A percentile compares a stretch with the other conserved stretches of the same genome.
Evolutionary conservation across 148 eudicot species (phyloP).

Genomic region (Talinum fruticosum): DNA sequence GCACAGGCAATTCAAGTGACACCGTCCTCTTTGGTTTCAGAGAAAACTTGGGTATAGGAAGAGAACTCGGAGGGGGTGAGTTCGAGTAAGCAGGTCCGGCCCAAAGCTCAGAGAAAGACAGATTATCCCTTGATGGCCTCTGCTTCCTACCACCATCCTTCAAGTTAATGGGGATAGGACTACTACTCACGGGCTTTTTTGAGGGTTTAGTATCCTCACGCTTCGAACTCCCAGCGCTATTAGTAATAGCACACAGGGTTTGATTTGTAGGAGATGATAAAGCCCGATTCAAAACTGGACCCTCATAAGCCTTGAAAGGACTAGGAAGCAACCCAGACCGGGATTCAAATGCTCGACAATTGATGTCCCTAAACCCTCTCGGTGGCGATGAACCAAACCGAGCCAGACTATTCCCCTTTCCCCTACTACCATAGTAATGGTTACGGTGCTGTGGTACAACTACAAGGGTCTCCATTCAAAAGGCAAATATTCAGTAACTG

Average conservation of each 20-base stretch:
- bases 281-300: background rate
- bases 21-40: slow-evolving; percentile 59
- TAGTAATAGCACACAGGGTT: background rate
- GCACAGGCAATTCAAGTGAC: slow-evolving; percentile 67
- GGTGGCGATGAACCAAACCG: background rate
- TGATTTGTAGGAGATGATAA: background rate
- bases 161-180: slow-evolving; percentile 47
- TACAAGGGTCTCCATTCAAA: background rate
- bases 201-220: slow-evolving; percentile 16
- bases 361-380: background rate
- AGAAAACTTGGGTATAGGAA: slow-evolving; percentile 85
- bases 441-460: background rate
- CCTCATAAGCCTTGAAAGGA: background rate
- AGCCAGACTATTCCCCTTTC: background rate
- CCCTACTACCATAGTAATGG: background rate
- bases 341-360: background rate
- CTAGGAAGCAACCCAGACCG: slow-evolving; percentile 4
- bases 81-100: slow-evolving; percentile 91
- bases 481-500: background rate
- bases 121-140: slow-evolving; percentile 21
- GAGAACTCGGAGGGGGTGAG: slow-evolving; percentile 88
- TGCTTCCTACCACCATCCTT: slow-evolving; percentile 31
- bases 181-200: slow-evolving; percentile 35
- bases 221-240: background rate
- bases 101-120: slow-evolving; percentile 62